phyloP scores from a whole-genome alignment of 345 rosid species.

The Lepidium didymum region DNA sequence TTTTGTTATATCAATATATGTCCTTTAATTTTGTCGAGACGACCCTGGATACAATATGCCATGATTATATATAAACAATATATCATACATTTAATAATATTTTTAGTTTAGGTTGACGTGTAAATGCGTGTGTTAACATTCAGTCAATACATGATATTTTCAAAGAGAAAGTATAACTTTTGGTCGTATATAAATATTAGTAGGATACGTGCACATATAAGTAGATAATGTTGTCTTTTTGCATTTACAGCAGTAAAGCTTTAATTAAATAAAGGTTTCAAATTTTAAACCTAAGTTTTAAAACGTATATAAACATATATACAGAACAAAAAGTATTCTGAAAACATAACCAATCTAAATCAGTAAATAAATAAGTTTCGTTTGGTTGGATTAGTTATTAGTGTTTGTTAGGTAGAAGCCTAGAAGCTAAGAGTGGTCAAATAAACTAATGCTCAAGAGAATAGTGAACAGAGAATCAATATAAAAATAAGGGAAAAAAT shows the following conservation, averaged over 20 bases:
- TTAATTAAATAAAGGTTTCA: neutral
- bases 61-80: neutral
- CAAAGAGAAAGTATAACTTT: constrained; percentile 2
- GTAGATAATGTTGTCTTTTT: neutral
- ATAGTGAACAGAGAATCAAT: neutral
- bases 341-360: too few species aligned
- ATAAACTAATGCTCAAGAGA: neutral
- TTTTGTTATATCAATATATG: too few species aligned
- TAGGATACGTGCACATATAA: neutral
- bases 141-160: neutral
- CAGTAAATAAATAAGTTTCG: neutral
- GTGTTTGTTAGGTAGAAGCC: neutral
- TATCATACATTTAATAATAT: neutral
- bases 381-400: neutral
- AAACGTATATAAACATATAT: too few species aligned
- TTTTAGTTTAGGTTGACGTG: constrained; percentile 6
- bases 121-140: constrained; percentile 6
- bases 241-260: neutral
- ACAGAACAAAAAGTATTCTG: too few species aligned
- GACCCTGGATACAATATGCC: too few species aligned
- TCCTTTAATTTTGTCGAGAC: too few species aligned
- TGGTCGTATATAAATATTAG: constrained; percentile 20
- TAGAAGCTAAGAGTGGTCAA: neutral
- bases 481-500: too few species aligned
- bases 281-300: too few species aligned